Conservation (phyloP, 2,329 filamentous ascomycete genomes). For the Xylariaceae sp. region DNA sequence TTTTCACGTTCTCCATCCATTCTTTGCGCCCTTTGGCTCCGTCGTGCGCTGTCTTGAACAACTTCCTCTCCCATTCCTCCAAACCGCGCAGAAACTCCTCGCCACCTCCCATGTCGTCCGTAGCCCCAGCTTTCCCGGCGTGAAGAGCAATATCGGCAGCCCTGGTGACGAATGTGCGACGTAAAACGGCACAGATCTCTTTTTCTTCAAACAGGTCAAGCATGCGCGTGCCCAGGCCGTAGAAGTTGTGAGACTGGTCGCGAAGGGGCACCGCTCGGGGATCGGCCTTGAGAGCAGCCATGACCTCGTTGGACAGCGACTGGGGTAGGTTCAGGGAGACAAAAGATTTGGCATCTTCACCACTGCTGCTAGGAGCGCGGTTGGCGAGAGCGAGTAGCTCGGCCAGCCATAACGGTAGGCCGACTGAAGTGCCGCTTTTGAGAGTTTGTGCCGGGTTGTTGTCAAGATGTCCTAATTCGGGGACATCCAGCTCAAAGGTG, state of each 20-base stretch:
- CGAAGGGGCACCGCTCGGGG: conserved; percentile 81
- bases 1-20: conserved; percentile 66
- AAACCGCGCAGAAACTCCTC: conserved; percentile 84
- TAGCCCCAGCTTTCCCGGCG: conserved; percentile 78
- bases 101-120: conserved; percentile 51
- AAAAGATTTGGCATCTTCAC: conserved; percentile 52
- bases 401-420: conserved; percentile 89
- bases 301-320: conserved; percentile 73
- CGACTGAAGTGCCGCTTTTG: conserved; percentile 75
- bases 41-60: conserved; percentile 74
- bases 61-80: conserved; percentile 81
- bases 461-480: conserved; percentile 84
- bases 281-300: conserved; percentile 89
- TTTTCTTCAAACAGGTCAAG: conserved; percentile 85
- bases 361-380: conserved; percentile 33
- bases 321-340: conserved; percentile 79
- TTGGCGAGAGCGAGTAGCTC: conserved; percentile 82
- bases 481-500: conserved; percentile 87
- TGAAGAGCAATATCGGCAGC: conserved; percentile 84
- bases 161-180: conserved; percentile 76
- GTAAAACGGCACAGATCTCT: conserved; percentile 71
- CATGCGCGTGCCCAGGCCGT: conserved; percentile 79
- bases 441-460: conserved; percentile 71
- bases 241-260: conserved; percentile 82
- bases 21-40: conserved; percentile 66